These are phyloP conservation scores for Trametes versicolor DNA, from an alignment of 1,284 basidiomycete genomes.

Conservation along the genomic window DNA sequence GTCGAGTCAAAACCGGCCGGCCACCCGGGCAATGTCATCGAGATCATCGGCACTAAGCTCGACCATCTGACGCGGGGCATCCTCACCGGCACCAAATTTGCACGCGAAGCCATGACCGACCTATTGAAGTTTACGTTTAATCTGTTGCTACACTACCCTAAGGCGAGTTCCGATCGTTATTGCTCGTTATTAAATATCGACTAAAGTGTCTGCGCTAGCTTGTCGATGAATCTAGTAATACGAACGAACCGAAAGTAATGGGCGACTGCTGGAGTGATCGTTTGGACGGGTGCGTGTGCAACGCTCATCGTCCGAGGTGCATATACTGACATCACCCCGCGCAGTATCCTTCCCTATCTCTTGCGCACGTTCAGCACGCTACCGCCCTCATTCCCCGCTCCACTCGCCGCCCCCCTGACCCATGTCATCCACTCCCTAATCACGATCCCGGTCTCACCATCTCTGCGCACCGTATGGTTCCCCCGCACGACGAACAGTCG, in stretches of 20 bases:
- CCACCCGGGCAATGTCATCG: conserved; percentile 57
- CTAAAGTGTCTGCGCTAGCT: conserved; percentile 46
- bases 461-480: conserved; percentile 64
- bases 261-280: conserved; percentile 77
- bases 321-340: conserved; percentile 5
- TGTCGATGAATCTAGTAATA: conserved; percentile 43
- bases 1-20: conserved; percentile 69
- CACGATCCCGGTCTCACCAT: conserved; percentile 68
- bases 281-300: conserved; percentile 65
- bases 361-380: conserved; percentile 70
- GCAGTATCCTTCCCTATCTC: conserved; percentile 66
- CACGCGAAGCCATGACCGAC: conserved; percentile 78
- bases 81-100: conserved; percentile 60
- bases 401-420: conserved; percentile 72
- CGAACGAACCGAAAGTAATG: conserved; percentile 50
- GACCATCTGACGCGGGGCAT: conserved; percentile 60
- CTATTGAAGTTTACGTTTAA: conserved; percentile 83
- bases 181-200: conserved; percentile 26
- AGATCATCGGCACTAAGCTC: conserved; percentile 66
- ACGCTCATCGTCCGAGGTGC: not conserved
- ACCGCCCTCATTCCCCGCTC: conserved; percentile 65
- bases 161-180: conserved; percentile 45
- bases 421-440: conserved; percentile 81
- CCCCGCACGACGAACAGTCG: conserved; percentile 43
- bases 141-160: conserved; percentile 75